Evolutionary conservation across 164 flowering plant species (phyloP).

Genomic region (Magnolia kwangsiensis): DNA sequence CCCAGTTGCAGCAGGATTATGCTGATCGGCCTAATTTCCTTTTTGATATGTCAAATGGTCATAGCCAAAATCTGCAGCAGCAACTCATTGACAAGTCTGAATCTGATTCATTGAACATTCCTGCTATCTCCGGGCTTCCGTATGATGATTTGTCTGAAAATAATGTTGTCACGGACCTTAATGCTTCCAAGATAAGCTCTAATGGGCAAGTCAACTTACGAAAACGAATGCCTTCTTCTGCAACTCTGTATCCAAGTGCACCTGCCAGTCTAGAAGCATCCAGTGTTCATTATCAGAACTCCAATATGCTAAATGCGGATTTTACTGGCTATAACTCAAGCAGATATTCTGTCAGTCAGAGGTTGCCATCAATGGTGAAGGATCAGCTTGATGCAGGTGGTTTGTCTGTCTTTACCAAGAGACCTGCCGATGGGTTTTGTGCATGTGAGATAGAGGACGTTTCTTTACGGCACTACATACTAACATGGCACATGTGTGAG

Average conservation of each 20-base stretch:
- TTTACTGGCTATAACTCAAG: constrained; percentile 25
- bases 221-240: constrained; percentile 44
- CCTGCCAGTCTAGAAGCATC: constrained; percentile 36
- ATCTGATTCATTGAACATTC: constrained; percentile 24
- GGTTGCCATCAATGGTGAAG: constrained; percentile 22
- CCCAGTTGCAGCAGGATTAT: constrained; percentile 33
- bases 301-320: constrained; percentile 22
- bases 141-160: constrained; percentile 34
- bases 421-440: background rate
- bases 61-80: constrained; percentile 35
- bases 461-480: too few relatives aligned
- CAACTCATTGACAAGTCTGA: constrained; percentile 33
- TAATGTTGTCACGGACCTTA: constrained; percentile 32
- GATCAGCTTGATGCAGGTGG: constrained; percentile 47
- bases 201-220: constrained; percentile 38
- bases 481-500: too few relatives aligned
- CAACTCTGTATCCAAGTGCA: constrained; percentile 33
- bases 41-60: constrained; percentile 36
- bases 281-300: constrained; percentile 24
- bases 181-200: constrained; percentile 25
- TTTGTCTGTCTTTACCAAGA: background rate
- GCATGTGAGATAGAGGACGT: background rate
- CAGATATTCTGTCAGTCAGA: constrained; percentile 32
- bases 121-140: constrained; percentile 16
- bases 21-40: constrained; percentile 29